These are phyloP conservation scores for Sarocladium brachiariae DNA, from an alignment of 2,329 filamentous ascomycete species.

Conservation along the genomic window DNA sequence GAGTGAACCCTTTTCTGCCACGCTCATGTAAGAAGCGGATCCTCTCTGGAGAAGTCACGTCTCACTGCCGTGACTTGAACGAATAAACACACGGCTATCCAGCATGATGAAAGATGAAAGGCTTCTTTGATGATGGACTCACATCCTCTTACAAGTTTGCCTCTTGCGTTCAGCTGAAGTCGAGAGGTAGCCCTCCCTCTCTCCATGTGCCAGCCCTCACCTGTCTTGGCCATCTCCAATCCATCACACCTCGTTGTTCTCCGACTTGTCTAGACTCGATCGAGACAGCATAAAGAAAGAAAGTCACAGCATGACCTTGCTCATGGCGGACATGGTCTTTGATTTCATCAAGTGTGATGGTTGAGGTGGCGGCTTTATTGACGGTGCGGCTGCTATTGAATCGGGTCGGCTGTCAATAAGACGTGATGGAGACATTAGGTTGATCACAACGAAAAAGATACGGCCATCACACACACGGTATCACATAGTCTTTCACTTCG, in stretches of 20 bases:
- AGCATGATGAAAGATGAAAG: no score
- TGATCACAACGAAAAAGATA: no score
- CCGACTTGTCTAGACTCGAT: background rate
- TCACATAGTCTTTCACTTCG: background rate
- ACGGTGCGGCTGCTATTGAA: conserved; percentile 1
- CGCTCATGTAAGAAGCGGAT: no score
- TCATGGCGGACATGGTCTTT: background rate
- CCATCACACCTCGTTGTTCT: background rate
- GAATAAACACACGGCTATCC: no score
- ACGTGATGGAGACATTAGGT: no score
- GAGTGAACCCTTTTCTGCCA: no score
- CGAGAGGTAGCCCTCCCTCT: background rate
- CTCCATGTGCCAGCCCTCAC: background rate
- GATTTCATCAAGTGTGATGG: background rate
- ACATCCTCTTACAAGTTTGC: no score
- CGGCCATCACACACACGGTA: background rate
- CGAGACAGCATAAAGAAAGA: background rate
- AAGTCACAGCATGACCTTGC: background rate
- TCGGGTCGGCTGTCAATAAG: conserved; percentile 1
- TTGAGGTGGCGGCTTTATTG: conserved; percentile 9
- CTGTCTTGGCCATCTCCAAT: background rate
- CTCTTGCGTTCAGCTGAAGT: no score
- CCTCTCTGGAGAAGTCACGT: no score
- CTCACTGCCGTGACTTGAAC: no score
- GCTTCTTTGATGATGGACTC: no score